A percentile compares a stretch with the other conserved stretches of the same genome.
Conservation (phyloP, 306 rosid species). For the Vicia faba region DNA sequence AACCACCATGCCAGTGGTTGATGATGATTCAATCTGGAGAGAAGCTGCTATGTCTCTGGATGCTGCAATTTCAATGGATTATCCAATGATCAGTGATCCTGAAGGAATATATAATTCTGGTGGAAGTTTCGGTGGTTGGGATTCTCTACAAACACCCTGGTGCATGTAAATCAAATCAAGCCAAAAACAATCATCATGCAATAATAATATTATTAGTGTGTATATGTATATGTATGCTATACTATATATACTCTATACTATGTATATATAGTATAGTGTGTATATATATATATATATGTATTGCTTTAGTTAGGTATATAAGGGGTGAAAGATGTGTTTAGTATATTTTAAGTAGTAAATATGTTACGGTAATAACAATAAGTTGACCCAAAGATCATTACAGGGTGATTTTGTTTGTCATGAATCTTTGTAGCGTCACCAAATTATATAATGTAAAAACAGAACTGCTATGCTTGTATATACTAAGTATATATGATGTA, state of each 20-base stretch:
- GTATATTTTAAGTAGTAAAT: background rate
- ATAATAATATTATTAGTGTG: background rate
- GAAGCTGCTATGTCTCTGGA: constrained; percentile 77
- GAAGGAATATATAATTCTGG: constrained; percentile 22
- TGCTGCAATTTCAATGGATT: constrained; percentile 67
- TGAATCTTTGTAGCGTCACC: background rate
- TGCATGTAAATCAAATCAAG: constrained; percentile 48
- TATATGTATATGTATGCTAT: constrained; percentile 2
- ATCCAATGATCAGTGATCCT: constrained; percentile 43
- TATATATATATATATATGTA: background rate
- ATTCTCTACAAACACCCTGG: constrained; percentile 56
- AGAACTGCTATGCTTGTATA: no score
- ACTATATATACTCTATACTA: background rate
- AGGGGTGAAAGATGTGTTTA: background rate
- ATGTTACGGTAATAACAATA: background rate
- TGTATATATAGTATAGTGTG: background rate
- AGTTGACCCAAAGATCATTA: constrained; percentile 1
- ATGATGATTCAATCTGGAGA: constrained; percentile 80
- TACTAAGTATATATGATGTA: no score
- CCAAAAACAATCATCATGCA: background rate
- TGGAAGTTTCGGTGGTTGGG: constrained; percentile 47
- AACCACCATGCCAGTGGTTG: constrained; percentile 41
- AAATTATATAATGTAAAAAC: no score
- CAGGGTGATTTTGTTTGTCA: background rate
- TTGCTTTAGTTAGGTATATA: background rate